These are phyloP conservation scores for Plasmodium blacklocki DNA, from an alignment of 169 alveolate species.

Conservation along the genomic window DNA sequence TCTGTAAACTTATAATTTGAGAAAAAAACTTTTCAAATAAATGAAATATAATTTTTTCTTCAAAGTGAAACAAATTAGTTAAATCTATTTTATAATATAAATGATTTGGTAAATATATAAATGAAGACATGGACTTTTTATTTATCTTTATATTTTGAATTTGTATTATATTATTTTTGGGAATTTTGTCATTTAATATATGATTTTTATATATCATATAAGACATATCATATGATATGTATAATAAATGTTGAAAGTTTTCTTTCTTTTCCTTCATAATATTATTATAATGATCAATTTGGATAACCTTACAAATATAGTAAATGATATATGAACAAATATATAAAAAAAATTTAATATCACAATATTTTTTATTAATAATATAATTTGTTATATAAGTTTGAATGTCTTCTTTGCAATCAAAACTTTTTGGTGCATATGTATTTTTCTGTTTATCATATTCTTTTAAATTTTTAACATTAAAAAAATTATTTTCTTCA, in stretches of 20 bases:
- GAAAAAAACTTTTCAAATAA: slow-evolving; percentile 2
- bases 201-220: slow-evolving; percentile 37
- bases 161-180: neutral
- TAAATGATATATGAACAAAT: slow-evolving; percentile 44
- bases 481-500: neutral
- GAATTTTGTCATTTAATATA: neutral
- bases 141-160: slow-evolving; percentile 10
- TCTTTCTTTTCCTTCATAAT: slow-evolving; percentile 1
- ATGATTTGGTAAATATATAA: slow-evolving; percentile 22
- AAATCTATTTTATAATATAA: slow-evolving; percentile 16
- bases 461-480: neutral
- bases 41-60: slow-evolving; percentile 16
- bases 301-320: slow-evolving; percentile 1
- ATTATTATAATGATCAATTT: neutral
- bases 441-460: too few species aligned
- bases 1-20: neutral
- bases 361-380: slow-evolving; percentile 12
- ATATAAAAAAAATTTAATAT: slow-evolving; percentile 51
- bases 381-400: slow-evolving; percentile 8
- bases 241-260: slow-evolving; percentile 9
- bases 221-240: slow-evolving; percentile 43
- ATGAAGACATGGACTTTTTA: slow-evolving; percentile 43
- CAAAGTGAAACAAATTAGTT: slow-evolving; percentile 39
- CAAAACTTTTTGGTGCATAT: neutral
- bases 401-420: neutral